Percentiles rank a stretch among this genome's conserved stretches.
Conservation (phyloP, 495 filamentous ascomycete genomes). For the Trichoderma gamsii region DNA sequence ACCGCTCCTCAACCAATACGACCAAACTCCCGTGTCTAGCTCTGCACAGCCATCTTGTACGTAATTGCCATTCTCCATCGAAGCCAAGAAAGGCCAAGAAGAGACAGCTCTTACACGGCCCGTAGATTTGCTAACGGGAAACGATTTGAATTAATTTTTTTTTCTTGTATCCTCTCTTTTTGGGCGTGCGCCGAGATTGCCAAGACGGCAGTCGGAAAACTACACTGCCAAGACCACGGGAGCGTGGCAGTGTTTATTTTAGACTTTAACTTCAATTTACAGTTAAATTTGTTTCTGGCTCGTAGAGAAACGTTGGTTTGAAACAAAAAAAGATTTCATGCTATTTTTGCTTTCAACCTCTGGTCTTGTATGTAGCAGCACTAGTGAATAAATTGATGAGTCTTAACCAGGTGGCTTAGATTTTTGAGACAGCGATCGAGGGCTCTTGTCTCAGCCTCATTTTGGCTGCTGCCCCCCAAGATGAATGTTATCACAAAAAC, state of each 20-base stretch:
- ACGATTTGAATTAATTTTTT: neutral
- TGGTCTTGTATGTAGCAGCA: neutral
- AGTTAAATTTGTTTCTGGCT: neutral
- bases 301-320: too few relatives aligned
- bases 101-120: neutral
- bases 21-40: neutral
- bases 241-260: conserved; percentile 14
- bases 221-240: neutral
- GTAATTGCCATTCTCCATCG: too few relatives aligned
- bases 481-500: too few relatives aligned
- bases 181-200: neutral
- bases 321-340: too few relatives aligned
- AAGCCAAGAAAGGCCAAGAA: neutral
- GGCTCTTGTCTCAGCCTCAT: too few relatives aligned
- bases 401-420: too few relatives aligned
- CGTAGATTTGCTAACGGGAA: neutral
- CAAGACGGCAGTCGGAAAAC: conserved; percentile 10
- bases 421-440: too few relatives aligned
- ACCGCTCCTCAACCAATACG: too few relatives aligned
- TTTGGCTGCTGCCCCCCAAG: too few relatives aligned
- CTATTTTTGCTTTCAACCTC: neutral
- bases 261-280: neutral
- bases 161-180: neutral
- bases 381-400: too few relatives aligned
- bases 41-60: too few relatives aligned